phyloP scores from a whole-genome alignment of 805 yeast genomes.

The Kuraishia ogatae region DNA sequence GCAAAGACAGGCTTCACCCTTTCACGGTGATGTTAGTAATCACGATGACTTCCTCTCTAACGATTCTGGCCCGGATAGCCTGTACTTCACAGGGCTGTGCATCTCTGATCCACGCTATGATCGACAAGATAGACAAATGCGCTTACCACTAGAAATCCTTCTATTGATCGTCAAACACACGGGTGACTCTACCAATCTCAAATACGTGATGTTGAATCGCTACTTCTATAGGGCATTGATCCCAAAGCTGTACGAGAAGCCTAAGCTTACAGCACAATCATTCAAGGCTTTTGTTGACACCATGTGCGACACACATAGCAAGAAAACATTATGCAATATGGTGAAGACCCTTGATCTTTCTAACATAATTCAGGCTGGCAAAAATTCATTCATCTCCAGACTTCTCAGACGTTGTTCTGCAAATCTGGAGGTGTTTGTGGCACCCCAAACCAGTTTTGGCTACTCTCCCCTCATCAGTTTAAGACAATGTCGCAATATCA shows the following conservation, averaged over 20 bases:
- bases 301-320: conserved; percentile 37
- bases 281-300: conserved; percentile 68
- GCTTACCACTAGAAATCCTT: conserved; percentile 44
- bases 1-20: not conserved
- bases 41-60: not conserved
- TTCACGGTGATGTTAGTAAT: not conserved
- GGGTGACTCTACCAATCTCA: conserved; percentile 29
- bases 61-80: not conserved
- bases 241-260: conserved; percentile 59
- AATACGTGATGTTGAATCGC: conserved; percentile 51
- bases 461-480: conserved; percentile 80
- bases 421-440: conserved; percentile 60
- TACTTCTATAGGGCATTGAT: conserved; percentile 50
- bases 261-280: conserved; percentile 56
- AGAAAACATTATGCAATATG: conserved; percentile 41
- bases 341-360: conserved; percentile 69
- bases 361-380: conserved; percentile 80
- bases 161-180: conserved; percentile 25
- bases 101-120: not conserved
- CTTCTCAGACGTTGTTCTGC: conserved; percentile 69
- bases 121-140: conserved; percentile 6
- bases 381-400: conserved; percentile 82
- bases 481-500: conserved; percentile 56
- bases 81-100: not conserved
- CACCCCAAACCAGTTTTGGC: conserved; percentile 95